phyloP scores from a whole-genome alignment of 129 eudicot species.

The Chrysanthemum makinoi region DNA sequence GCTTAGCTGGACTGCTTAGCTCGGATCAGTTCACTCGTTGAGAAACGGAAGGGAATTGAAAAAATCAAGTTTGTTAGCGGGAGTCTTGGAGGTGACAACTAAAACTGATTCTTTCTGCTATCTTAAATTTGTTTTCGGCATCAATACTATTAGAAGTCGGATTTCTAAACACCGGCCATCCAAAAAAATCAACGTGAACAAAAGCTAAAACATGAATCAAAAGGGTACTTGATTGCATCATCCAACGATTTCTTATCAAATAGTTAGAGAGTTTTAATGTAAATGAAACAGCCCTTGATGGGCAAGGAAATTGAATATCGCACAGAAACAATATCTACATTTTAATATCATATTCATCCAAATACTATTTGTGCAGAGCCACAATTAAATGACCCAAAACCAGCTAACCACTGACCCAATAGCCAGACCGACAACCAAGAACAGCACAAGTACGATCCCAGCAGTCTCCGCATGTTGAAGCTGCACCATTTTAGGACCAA shows the following conservation, averaged over 20 bases:
- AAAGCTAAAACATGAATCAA: not conserved
- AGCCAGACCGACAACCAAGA: conserved; percentile 74
- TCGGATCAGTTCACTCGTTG: too few relatives aligned
- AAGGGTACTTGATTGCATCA: not conserved
- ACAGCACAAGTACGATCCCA: conserved; percentile 77
- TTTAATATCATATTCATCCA: not conserved
- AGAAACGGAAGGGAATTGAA: too few relatives aligned
- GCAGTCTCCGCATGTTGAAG: conserved; percentile 91
- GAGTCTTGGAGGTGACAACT: too few relatives aligned
- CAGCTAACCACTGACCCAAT: conserved; percentile 82
- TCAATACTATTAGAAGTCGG: not conserved
- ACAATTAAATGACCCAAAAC: conserved; percentile 82
- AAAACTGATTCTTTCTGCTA: too few relatives aligned
- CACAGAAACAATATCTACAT: conserved; percentile 20
- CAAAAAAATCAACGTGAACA: not conserved
- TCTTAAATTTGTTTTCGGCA: too few relatives aligned
- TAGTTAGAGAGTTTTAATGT: conserved; percentile 9
- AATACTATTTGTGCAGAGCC: not conserved
- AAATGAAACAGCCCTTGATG: not conserved
- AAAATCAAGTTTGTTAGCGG: too few relatives aligned
- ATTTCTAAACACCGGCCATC: too few relatives aligned
- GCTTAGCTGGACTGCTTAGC: too few relatives aligned
- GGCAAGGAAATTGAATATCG: not conserved
- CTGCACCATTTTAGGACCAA: conserved; percentile 74
- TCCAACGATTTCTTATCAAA: conserved; percentile 10